Conservation (phyloP, 2,329 filamentous ascomycete genomes). For the Colletotrichum sp. region DNA sequence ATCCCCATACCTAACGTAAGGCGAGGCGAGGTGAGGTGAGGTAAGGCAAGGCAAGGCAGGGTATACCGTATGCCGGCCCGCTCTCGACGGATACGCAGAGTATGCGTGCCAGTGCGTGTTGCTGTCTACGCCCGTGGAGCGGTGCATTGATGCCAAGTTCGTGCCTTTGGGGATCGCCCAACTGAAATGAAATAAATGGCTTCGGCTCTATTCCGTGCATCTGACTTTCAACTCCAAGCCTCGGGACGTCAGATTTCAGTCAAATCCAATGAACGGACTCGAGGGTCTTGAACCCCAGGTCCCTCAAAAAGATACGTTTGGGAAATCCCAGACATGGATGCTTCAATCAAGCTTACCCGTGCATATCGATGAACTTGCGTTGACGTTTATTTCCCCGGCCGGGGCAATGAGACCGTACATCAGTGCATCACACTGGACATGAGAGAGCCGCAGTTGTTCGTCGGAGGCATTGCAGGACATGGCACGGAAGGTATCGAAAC, state of each 20-base stretch:
- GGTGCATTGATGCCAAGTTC: not conserved
- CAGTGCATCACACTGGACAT: not conserved
- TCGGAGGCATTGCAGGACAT: not conserved
- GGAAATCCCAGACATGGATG: not conserved
- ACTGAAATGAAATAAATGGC: not conserved
- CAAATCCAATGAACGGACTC: not conserved
- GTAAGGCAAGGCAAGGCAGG: not conserved
- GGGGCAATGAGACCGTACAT: not conserved
- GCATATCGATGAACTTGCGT: not conserved
- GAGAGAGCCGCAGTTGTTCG: not conserved
- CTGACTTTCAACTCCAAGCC: not conserved
- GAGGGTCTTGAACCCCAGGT: not conserved
- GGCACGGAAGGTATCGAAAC: not conserved
- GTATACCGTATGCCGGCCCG: not conserved
- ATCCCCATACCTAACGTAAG: not conserved
- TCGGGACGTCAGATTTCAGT: not conserved
- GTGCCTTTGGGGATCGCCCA: not conserved
- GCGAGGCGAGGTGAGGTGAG: not conserved
- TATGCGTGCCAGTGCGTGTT: slow-evolving; percentile 1
- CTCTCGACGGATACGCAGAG: not conserved
- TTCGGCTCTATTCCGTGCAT: not conserved
- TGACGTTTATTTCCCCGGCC: not conserved
- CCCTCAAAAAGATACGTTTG: not conserved
- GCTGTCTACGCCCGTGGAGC: not conserved
- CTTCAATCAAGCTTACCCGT: not conserved